Percentiles rank a stretch among this genome's conserved stretches.
Evolutionary conservation across 179 eudicot genomes (phyloP).

Genomic region (Beta corolliflora): DNA sequence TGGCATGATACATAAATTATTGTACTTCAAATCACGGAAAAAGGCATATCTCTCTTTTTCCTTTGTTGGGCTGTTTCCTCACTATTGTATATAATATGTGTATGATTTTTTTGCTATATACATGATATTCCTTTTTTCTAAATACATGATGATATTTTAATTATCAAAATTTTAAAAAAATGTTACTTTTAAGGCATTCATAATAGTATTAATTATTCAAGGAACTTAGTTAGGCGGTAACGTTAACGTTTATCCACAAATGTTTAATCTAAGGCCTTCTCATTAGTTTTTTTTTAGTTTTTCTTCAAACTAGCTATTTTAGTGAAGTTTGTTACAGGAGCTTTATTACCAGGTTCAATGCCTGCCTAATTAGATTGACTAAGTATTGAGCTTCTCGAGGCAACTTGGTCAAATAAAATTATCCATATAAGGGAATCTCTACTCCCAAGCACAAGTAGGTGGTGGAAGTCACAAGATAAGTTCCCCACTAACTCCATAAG

Average conservation of each 20-base stretch:
- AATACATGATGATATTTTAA: background rate
- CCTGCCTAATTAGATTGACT: background rate
- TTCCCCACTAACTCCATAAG: too few relatives aligned
- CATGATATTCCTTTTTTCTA: constrained; percentile 13
- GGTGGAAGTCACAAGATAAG: too few relatives aligned
- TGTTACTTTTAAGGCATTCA: constrained; percentile 12
- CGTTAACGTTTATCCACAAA: background rate
- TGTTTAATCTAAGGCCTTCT: background rate
- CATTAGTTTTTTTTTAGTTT: background rate
- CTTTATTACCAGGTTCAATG: background rate
- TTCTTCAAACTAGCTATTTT: background rate
- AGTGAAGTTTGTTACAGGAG: background rate
- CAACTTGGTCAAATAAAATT: background rate
- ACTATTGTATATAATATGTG: background rate
- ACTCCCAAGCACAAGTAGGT: too few relatives aligned
- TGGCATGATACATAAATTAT: constrained; percentile 14
- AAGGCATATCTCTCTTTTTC: constrained; percentile 7
- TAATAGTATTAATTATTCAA: background rate
- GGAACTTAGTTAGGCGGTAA: constrained; percentile 2
- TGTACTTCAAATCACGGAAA: constrained; percentile 32
- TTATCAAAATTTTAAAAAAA: too few relatives aligned
- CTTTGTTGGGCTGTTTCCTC: background rate
- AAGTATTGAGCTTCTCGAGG: background rate
- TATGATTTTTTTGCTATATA: constrained; percentile 6
- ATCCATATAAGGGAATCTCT: background rate